phyloP scores from a whole-genome alignment of 129 eudicot species.

The Apium graveolens region DNA sequence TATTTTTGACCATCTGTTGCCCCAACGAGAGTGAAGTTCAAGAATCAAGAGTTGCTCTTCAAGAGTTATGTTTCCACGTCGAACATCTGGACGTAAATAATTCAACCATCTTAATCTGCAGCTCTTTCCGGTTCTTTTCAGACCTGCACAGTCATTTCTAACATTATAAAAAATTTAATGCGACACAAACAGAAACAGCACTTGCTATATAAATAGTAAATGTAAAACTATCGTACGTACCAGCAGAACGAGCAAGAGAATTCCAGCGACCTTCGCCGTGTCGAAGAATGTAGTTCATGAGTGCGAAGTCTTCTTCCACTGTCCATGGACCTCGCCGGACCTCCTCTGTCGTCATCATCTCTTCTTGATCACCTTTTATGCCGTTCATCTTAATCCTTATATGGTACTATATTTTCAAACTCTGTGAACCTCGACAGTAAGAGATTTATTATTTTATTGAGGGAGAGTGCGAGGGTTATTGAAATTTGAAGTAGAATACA shows the following conservation, averaged over 20 bases:
- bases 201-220: background rate
- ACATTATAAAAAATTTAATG: background rate
- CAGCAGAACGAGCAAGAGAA: conserved; percentile 73
- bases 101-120: conserved; percentile 86
- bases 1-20: conserved; percentile 89
- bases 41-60: conserved; percentile 93
- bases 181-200: background rate
- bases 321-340: conserved; percentile 94
- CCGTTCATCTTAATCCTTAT: background rate
- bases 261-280: conserved; percentile 98
- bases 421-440: background rate
- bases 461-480: background rate
- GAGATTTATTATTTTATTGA: background rate
- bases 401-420: background rate
- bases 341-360: conserved; percentile 36
- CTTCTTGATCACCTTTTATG: conserved; percentile 33
- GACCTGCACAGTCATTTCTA: conserved; percentile 28
- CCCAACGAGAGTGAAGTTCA: conserved; percentile 96
- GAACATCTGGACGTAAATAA: conserved; percentile 81
- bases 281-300: conserved; percentile 59
- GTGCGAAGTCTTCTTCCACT: conserved; percentile 77
- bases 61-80: conserved; percentile 85
- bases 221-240: conserved; percentile 20
- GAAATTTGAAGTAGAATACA: background rate
- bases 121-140: conserved; percentile 86